A percentile compares a stretch with the other conserved stretches of the same genome.
These are phyloP conservation scores for Centrapalus pauciflorus DNA, from an alignment of 129 eudicot genomes.

Conservation along the genomic window DNA sequence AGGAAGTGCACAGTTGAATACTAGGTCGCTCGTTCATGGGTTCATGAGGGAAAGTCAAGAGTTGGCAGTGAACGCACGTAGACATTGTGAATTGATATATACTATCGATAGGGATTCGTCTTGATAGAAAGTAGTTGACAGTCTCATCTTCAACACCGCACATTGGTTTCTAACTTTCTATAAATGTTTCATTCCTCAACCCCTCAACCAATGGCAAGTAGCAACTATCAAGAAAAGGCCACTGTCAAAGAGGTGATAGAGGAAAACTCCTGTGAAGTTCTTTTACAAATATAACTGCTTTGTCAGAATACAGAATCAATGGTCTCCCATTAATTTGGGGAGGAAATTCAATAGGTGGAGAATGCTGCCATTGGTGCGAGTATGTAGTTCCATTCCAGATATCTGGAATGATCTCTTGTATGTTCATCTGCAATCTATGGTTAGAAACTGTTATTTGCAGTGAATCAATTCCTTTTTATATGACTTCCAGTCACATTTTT, in stretches of 20 bases:
- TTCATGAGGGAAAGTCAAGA: no score
- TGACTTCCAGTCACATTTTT: no score
- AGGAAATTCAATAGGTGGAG: conserved; percentile 55
- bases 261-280: conserved; percentile 57
- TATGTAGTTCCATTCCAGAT: conserved; percentile 98
- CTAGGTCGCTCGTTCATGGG: no score
- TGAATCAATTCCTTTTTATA: neutral
- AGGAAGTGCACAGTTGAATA: no score
- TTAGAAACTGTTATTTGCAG: conserved; percentile 10
- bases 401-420: conserved; percentile 84
- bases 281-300: conserved; percentile 56
- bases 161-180: no score
- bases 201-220: conserved; percentile 38
- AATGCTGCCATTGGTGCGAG: conserved; percentile 99
- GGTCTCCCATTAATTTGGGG: conserved; percentile 92
- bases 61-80: no score
- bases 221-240: conserved; percentile 33
- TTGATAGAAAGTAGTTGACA: no score
- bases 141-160: no score
- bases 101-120: no score
- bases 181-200: no score
- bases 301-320: conserved; percentile 83
- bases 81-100: no score
- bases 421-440: conserved; percentile 38
- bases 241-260: conserved; percentile 51